A percentile compares a stretch with the other conserved stretches of the same genome.
These are phyloP conservation scores for Vicia sativa DNA, from an alignment of 306 rosid genomes.

Conservation along the genomic window DNA sequence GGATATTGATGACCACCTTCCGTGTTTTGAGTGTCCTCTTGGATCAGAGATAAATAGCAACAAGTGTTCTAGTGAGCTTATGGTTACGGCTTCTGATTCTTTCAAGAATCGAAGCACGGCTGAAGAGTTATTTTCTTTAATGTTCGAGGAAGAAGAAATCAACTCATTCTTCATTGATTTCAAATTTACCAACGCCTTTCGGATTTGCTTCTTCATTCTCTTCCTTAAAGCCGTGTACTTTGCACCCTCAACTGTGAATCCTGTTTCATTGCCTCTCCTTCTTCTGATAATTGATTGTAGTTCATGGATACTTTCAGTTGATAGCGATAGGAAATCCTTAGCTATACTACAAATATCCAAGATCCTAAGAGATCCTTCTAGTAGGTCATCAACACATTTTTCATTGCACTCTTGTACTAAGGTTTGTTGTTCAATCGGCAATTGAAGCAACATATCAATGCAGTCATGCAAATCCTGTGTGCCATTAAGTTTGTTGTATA, in stretches of 20 bases:
- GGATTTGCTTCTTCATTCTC: constrained; percentile 32
- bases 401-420: constrained; percentile 33
- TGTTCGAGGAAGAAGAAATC: constrained; percentile 15
- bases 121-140: background rate
- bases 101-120: constrained; percentile 22
- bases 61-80: constrained; percentile 37
- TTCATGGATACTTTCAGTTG: constrained; percentile 37
- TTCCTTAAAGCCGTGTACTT: constrained; percentile 36
- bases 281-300: constrained; percentile 39
- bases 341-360: constrained; percentile 33
- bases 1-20: constrained; percentile 43
- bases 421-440: constrained; percentile 33
- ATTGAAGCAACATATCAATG: constrained; percentile 40
- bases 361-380: constrained; percentile 41
- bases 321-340: constrained; percentile 18
- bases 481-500: constrained; percentile 29
- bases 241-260: constrained; percentile 14
- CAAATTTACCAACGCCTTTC: constrained; percentile 37
- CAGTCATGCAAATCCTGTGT: constrained; percentile 43
- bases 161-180: constrained; percentile 31
- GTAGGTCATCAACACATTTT: too few species aligned
- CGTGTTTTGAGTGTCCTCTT: constrained; percentile 28
- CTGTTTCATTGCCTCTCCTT: constrained; percentile 27
- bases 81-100: constrained; percentile 30
- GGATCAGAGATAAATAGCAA: constrained; percentile 35